A percentile compares a stretch with the other conserved stretches of the same genome.
phyloP scores from a whole-genome alignment of 2,329 filamentous ascomycete species.

The Pseudogymnoascus sp. region DNA sequence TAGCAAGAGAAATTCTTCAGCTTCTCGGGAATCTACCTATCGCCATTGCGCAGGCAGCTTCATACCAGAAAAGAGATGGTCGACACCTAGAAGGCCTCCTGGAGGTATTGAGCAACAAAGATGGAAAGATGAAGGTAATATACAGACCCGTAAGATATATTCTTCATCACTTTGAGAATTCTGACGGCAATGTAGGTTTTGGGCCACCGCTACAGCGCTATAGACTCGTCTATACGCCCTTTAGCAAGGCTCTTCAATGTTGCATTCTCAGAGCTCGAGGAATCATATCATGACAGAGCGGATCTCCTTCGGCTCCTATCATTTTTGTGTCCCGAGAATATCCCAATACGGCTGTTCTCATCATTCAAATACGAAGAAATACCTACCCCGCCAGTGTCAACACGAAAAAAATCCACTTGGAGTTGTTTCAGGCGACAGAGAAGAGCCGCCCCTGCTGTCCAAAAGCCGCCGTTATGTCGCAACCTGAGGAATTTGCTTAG shows the following conservation, averaged over 20 bases:
- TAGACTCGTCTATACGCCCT: background rate
- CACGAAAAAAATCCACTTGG: background rate
- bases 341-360: background rate
- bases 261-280: background rate
- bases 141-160: background rate
- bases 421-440: background rate
- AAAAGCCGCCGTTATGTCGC: background rate
- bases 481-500: background rate
- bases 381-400: background rate
- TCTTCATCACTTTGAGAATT: background rate
- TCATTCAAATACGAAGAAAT: background rate
- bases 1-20: constrained; percentile 17
- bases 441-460: background rate
- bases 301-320: background rate
- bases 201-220: background rate
- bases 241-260: background rate
- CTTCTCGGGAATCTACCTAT: constrained; percentile 25
- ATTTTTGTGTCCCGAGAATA: background rate
- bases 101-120: background rate
- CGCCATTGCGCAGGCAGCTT: constrained; percentile 20
- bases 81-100: background rate
- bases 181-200: background rate
- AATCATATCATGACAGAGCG: background rate
- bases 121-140: background rate
- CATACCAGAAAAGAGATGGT: background rate